Conservation (phyloP, 2,329 filamentous ascomycete genomes). For the Phaeophleospora eucalypticola region DNA sequence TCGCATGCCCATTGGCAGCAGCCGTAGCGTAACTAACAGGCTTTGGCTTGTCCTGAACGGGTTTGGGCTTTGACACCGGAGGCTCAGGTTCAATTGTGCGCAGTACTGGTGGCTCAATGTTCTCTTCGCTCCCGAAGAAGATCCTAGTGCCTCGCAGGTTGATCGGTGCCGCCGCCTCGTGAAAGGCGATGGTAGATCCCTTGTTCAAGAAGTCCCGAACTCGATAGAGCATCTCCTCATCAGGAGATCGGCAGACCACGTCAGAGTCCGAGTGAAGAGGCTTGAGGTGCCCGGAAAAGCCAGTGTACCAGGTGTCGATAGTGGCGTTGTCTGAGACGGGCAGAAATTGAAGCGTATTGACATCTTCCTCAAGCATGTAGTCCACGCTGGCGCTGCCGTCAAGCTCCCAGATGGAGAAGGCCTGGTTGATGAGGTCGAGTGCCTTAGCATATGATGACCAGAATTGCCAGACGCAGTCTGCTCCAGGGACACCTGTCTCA, state of each 20-base stretch:
- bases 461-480: no score
- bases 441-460: slow-evolving; percentile 64
- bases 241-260: slow-evolving; percentile 52
- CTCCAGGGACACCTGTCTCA: not conserved
- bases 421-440: slow-evolving; percentile 53
- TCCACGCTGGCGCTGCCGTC: slow-evolving; percentile 43
- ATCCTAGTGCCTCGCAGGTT: slow-evolving; percentile 22
- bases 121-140: slow-evolving; percentile 21
- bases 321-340: slow-evolving; percentile 47
- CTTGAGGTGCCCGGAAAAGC: slow-evolving; percentile 44
- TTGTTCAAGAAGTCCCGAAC: slow-evolving; percentile 60
- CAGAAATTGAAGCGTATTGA: slow-evolving; percentile 61
- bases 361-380: slow-evolving; percentile 66
- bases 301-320: slow-evolving; percentile 42
- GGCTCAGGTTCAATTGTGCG: slow-evolving; percentile 45
- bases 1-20: slow-evolving; percentile 21
- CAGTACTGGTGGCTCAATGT: slow-evolving; percentile 23
- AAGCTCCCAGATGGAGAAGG: slow-evolving; percentile 56
- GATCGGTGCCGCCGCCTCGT: slow-evolving; percentile 36
- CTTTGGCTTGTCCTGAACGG: slow-evolving; percentile 17
- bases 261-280: slow-evolving; percentile 49
- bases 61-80: slow-evolving; percentile 26
- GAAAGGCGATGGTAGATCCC: slow-evolving; percentile 55
- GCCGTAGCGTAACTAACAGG: slow-evolving; percentile 31
- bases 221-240: slow-evolving; percentile 64